Evolutionary conservation across 164 flowering plant species (phyloP).

Genomic region (Vitis rupestris): DNA sequence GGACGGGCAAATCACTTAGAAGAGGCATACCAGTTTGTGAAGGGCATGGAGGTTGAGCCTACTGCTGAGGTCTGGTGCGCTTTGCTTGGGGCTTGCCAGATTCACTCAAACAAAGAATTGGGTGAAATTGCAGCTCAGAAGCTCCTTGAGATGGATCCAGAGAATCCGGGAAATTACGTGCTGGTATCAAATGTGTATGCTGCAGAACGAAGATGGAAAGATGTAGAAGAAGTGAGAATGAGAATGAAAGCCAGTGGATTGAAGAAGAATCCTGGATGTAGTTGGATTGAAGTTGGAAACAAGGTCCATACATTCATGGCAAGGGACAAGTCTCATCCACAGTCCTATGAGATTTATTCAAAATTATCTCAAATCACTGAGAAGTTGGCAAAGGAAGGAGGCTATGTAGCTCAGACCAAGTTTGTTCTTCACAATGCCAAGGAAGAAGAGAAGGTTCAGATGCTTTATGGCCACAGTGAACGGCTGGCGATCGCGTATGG

Average conservation of each 20-base stretch:
- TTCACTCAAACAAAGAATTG: slow-evolving; percentile 55
- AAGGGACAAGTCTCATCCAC: slow-evolving; percentile 70
- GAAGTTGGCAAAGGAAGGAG: slow-evolving; percentile 49
- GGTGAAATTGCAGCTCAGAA: slow-evolving; percentile 66
- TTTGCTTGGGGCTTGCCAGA: slow-evolving; percentile 72
- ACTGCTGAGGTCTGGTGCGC: slow-evolving; percentile 76
- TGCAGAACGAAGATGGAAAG: slow-evolving; percentile 64
- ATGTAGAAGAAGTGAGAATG: slow-evolving; percentile 59
- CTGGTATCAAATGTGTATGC: slow-evolving; percentile 75
- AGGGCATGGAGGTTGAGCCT: slow-evolving; percentile 54
- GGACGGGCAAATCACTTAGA: slow-evolving; percentile 69
- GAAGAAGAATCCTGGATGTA: slow-evolving; percentile 83
- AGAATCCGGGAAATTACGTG: slow-evolving; percentile 72
- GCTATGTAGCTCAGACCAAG: slow-evolving; percentile 63
- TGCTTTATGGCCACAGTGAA: slow-evolving; percentile 79
- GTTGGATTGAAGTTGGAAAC: slow-evolving; percentile 77
- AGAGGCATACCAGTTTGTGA: slow-evolving; percentile 63
- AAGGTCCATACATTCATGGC: slow-evolving; percentile 64
- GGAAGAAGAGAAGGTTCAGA: slow-evolving; percentile 63
- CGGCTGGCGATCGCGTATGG: slow-evolving; percentile 81
- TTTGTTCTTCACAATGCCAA: slow-evolving; percentile 62
- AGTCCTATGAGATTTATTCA: slow-evolving; percentile 42
- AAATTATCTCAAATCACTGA: slow-evolving; percentile 45
- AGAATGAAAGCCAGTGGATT: slow-evolving; percentile 64
- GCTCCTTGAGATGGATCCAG: slow-evolving; percentile 61